Percentiles rank a stretch among this genome's conserved stretches.
Evolutionary conservation across 805 yeast species (phyloP).

Genomic region (Wickerhamomyces chambardii): DNA sequence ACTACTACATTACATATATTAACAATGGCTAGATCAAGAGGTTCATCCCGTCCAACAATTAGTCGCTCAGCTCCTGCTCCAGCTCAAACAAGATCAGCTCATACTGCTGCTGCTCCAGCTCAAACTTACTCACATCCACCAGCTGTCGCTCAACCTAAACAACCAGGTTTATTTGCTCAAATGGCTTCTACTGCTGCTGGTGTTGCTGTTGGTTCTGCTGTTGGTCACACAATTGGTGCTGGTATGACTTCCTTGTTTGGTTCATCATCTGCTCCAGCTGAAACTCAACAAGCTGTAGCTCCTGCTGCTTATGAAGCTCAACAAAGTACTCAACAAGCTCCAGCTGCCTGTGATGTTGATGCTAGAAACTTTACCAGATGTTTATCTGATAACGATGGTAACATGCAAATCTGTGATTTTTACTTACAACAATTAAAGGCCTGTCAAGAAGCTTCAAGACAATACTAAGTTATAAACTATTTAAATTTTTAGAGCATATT

Average conservation of each 20-base stretch:
- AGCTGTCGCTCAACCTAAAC: constrained; percentile 39
- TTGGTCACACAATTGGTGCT: constrained; percentile 95
- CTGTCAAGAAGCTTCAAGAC: constrained; percentile 89
- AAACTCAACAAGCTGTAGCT: constrained; percentile 30
- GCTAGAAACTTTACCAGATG: constrained; percentile 95
- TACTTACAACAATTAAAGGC: constrained; percentile 96
- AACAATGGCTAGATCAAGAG: constrained; percentile 37
- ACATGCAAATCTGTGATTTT: constrained; percentile 95
- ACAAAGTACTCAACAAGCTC: constrained; percentile 20
- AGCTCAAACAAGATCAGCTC: constrained; percentile 59
- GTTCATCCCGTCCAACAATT: constrained; percentile 36
- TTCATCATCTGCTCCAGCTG: constrained; percentile 54
- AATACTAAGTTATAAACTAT: constrained; percentile 37
- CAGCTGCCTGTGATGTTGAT: constrained; percentile 74
- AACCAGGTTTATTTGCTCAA: constrained; percentile 89
- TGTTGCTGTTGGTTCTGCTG: constrained; percentile 97
- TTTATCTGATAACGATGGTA: constrained; percentile 87
- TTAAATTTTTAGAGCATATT: no score
- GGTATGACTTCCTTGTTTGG: constrained; percentile 88
- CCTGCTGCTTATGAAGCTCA: constrained; percentile 21
- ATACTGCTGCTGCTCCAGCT: constrained; percentile 65
- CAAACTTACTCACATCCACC: constrained; percentile 46
- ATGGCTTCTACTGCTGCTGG: constrained; percentile 99
- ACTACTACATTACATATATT: no score
- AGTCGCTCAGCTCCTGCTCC: constrained; percentile 34